Percentiles rank a stretch among this genome's conserved stretches.
Conservation (phyloP, 306 rosid genomes). For the Sphenostylis stenocarpa region DNA sequence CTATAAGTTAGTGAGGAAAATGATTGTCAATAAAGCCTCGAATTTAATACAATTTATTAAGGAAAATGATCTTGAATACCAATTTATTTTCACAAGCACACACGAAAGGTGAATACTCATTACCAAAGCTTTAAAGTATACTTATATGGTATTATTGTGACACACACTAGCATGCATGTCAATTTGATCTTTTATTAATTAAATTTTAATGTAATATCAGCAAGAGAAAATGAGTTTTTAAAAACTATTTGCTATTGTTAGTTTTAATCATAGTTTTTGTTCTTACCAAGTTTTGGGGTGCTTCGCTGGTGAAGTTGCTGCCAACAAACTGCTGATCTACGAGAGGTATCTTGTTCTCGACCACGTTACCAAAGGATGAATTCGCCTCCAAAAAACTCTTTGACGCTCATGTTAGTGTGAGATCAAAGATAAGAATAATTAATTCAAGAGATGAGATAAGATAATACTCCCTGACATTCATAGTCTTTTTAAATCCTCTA, state of each 20-base stretch:
- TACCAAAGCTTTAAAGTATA: not conserved
- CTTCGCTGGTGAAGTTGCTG: no score
- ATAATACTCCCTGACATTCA: no score
- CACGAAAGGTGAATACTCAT: not conserved
- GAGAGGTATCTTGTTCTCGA: no score
- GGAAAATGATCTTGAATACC: not conserved
- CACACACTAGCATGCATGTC: not conserved
- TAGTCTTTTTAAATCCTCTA: no score
- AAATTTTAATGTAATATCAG: not conserved
- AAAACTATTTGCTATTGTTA: not conserved
- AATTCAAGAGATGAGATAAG: no score
- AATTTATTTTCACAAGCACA: not conserved
- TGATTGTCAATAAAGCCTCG: not conserved
- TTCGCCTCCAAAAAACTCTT: no score
- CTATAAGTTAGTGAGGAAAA: not conserved
- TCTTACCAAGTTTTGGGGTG: no score
- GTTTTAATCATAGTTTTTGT: not conserved
- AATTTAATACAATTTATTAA: not conserved
- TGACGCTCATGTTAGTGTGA: no score
- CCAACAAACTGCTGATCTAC: no score
- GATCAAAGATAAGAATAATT: no score
- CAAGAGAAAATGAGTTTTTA: not conserved
- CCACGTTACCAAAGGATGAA: no score
- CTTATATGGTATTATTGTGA: not conserved
- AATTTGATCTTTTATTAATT: not conserved